Evolutionary conservation across 768 basidiomycete species (phyloP).

Genomic region (Cystobasidium ongulense): DNA sequence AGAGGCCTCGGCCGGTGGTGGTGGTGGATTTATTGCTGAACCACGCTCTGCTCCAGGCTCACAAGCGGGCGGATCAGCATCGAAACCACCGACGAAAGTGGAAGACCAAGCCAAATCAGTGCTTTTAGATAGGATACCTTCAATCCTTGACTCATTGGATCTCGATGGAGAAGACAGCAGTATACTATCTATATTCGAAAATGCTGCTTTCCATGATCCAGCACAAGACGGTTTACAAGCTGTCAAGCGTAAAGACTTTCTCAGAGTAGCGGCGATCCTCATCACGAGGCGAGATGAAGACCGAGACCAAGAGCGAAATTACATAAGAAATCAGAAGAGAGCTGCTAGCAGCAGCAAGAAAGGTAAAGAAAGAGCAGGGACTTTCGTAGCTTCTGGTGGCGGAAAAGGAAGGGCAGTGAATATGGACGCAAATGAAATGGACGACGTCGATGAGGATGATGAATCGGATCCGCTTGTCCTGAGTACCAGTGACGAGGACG

Average conservation of each 20-base stretch:
- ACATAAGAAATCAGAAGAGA: background rate
- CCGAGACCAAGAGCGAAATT: constrained; percentile 18
- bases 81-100: background rate
- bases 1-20: background rate
- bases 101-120: background rate
- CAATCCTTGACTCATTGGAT: background rate
- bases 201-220: constrained; percentile 5
- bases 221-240: background rate
- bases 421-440: background rate
- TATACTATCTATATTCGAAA: constrained; percentile 27
- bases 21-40: constrained; percentile 1
- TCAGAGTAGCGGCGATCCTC: constrained; percentile 11
- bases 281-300: constrained; percentile 20
- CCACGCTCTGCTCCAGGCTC: background rate
- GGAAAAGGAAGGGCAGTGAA: constrained; percentile 15
- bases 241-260: constrained; percentile 26
- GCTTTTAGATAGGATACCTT: constrained; percentile 4
- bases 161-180: constrained; percentile 24
- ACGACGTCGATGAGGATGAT: constrained; percentile 2
- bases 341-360: background rate
- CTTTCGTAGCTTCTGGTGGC: background rate
- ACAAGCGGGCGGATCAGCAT: background rate
- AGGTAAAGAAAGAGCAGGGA: background rate
- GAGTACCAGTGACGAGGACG: constrained; percentile 12
- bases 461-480: constrained; percentile 6